These are phyloP conservation scores for Heterobasidion occidentale DNA, from an alignment of 1,284 basidiomycete genomes.

Conservation along the genomic window DNA sequence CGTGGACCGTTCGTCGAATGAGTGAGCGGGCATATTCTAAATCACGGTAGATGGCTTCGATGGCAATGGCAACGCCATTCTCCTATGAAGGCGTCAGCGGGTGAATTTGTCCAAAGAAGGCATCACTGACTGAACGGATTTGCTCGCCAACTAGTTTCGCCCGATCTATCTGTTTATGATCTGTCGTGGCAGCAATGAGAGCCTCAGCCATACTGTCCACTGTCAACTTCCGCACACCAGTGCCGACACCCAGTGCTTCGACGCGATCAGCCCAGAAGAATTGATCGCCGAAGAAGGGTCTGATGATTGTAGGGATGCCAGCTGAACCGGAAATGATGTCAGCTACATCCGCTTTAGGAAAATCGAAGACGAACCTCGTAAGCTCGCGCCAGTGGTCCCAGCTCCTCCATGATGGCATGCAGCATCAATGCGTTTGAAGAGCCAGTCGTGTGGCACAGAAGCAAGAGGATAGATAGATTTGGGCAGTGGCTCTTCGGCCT, in stretches of 20 bases:
- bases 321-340: slow-evolving; percentile 35
- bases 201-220: slow-evolving; percentile 74
- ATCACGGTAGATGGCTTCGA: slow-evolving; percentile 90
- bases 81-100: slow-evolving; percentile 42
- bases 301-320: slow-evolving; percentile 92
- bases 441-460: slow-evolving; percentile 95
- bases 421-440: slow-evolving; percentile 90
- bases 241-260: slow-evolving; percentile 87
- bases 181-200: slow-evolving; percentile 74
- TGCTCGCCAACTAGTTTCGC: slow-evolving; percentile 79
- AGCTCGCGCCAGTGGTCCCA: slow-evolving; percentile 90
- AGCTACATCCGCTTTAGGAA: not conserved
- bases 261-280: slow-evolving; percentile 96
- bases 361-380: slow-evolving; percentile 54
- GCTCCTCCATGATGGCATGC: slow-evolving; percentile 98
- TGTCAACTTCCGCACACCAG: slow-evolving; percentile 80
- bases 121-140: slow-evolving; percentile 61
- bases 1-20: slow-evolving; percentile 48
- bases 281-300: slow-evolving; percentile 97
- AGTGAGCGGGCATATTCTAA: slow-evolving; percentile 81
- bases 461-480: slow-evolving; percentile 76
- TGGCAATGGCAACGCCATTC: slow-evolving; percentile 81
- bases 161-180: slow-evolving; percentile 80
- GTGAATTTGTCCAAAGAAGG: not conserved
- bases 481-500: slow-evolving; percentile 64